Conservation (phyloP, 345 rosid species). For the Arabis hirsuta region DNA sequence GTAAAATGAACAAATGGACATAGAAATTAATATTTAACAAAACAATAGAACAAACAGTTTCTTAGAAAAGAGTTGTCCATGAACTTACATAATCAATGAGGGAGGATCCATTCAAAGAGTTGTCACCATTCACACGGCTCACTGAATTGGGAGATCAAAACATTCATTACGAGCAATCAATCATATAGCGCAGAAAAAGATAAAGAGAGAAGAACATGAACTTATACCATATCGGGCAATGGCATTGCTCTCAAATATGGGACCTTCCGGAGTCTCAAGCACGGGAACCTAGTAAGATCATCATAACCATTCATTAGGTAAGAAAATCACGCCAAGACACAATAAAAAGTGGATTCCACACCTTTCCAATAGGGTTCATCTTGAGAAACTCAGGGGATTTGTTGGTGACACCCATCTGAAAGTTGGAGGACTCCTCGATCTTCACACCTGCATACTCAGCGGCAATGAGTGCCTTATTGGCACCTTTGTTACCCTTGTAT, state of each 20-base stretch:
- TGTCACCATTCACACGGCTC: slow-evolving; percentile 67
- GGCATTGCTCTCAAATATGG: slow-evolving; percentile 95
- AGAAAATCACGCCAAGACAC: neutral
- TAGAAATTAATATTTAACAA: neutral
- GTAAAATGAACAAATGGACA: slow-evolving; percentile 6
- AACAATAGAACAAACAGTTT: neutral
- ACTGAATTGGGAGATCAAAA: slow-evolving; percentile 51
- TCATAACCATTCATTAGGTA: neutral
- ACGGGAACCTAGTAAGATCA: slow-evolving; percentile 69
- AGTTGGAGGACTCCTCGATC: slow-evolving; percentile 55
- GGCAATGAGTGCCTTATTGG: slow-evolving; percentile 72
- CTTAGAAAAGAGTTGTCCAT: no score
- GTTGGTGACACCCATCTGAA: slow-evolving; percentile 90
- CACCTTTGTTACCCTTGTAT: slow-evolving; percentile 67
- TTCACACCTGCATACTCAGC: slow-evolving; percentile 84
- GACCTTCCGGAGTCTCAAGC: slow-evolving; percentile 92
- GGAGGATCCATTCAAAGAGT: slow-evolving; percentile 66
- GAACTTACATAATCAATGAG: slow-evolving; percentile 72
- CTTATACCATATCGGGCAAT: slow-evolving; percentile 83
- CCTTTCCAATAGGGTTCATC: slow-evolving; percentile 98
- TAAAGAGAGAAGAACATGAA: neutral
- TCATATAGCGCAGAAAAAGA: neutral
- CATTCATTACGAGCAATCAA: neutral
- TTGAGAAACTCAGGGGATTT: slow-evolving; percentile 85
- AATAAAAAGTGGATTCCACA: slow-evolving; percentile 21